Evolutionary conservation across 202 grass and related monocot genomes (phyloP), one percentile per base, ranked within the genome.

Genomic region (Bolboschoenoplectus hybrid): DNA sequence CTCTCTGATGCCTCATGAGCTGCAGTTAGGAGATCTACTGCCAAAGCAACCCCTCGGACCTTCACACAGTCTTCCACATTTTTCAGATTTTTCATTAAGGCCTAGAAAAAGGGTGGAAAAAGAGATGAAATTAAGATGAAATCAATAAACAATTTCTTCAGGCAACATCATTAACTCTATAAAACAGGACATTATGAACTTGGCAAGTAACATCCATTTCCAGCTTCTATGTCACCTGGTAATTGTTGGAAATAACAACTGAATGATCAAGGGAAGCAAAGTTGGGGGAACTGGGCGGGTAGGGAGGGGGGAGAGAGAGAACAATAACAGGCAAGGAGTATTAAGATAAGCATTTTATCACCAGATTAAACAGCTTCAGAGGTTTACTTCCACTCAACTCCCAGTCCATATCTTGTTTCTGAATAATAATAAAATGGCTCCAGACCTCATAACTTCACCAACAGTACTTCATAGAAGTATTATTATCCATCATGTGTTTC

Each of bases 61-160:
- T 92, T 88, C 85, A 98, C 93, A 86, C 93, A 96, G 2, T 89
- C 93, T 92, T 98, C 97, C 87, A 98, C 90, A 88, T 98, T 98
- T 91, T 92, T 90, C 85, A 94, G 89, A 81, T 98, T 92, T 86
- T 92, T 94, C 90, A 92, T 95, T 82, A 98, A 89, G 44, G 93
- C 93, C 96, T 98, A 86, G 82, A 91, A 85, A 58, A 77, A 67
- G 12, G 46, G 85, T 83, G 46, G 63, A 65, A 81, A 34, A 39
- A 2, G 20, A 6, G 14, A 19, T 19, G 16, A 14, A 61, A 19
- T 61, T 61, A 61, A 72, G 63, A 70, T 60, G 58, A 66, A 65
- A 79, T 43, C 20, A 86, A 49, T 61, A 11, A 75, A 60, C 38
- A 85, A 88, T 88, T 86, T 39, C 38, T 47, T 80, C 49, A 90